Evolutionary conservation across 2,329 filamentous ascomycete genomes (phyloP).

Genomic region (Fusarium coicis): DNA sequence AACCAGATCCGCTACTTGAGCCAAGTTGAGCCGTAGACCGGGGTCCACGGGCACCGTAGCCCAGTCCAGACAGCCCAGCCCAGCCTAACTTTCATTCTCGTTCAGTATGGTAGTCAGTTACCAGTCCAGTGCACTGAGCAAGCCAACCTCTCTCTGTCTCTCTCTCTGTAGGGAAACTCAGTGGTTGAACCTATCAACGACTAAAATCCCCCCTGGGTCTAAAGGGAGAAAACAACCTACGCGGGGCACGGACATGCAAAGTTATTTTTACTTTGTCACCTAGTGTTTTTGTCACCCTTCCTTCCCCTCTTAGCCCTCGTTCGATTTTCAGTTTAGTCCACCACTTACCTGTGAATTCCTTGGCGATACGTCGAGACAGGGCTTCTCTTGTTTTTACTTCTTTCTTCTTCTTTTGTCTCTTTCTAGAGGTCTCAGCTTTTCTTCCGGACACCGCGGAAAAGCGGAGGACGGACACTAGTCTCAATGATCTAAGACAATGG

Average conservation of each 20-base stretch:
- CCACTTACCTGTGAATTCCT: conserved; percentile 8
- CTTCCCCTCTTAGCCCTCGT: not conserved
- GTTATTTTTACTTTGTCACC: conserved; percentile 48
- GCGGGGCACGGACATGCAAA: conserved; percentile 40
- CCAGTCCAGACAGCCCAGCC: conserved; percentile 6
- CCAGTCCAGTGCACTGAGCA: not conserved
- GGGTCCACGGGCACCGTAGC: conserved; percentile 13
- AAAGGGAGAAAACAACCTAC: not conserved
- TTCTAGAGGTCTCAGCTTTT: conserved; percentile 6
- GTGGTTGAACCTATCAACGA: conserved; percentile 2
- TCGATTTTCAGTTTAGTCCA: conserved; percentile 16
- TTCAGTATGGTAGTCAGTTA: not conserved
- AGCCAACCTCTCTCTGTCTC: not conserved
- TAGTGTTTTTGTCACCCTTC: conserved; percentile 41
- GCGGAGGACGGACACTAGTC: conserved; percentile 21
- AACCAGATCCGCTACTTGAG: conserved; percentile 13
- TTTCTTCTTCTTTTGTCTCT: conserved; percentile 10
- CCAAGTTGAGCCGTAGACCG: conserved; percentile 21
- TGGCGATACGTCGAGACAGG: conserved; percentile 6
- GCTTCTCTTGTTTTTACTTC: not conserved
- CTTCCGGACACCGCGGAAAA: conserved; percentile 13
- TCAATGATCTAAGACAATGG: conserved; percentile 23
- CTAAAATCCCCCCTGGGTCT: conserved; percentile 1
- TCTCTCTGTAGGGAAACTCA: not conserved
- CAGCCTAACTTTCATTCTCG: not conserved